Evolutionary conservation across 352 stramenopile species (phyloP).

Genomic region (Phytophthora nicotianae): DNA sequence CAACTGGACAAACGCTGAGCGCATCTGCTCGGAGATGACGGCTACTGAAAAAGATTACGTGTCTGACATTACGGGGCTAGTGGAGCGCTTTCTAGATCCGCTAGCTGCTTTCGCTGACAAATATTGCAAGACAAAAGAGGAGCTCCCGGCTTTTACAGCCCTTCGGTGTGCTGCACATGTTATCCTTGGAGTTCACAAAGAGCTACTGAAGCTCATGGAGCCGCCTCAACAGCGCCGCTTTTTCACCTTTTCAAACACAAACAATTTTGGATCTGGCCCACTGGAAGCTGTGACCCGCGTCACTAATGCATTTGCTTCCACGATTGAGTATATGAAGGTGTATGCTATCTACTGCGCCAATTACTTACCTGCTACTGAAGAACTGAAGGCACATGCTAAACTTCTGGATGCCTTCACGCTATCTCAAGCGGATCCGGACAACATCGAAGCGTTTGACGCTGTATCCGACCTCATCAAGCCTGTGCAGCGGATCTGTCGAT

Average conservation of each 20-base stretch:
- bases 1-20: slow-evolving; percentile 35
- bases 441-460: slow-evolving; percentile 36
- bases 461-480: slow-evolving; percentile 74
- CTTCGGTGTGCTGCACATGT: slow-evolving; percentile 22
- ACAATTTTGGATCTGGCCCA: slow-evolving; percentile 12
- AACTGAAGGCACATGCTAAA: slow-evolving; percentile 49
- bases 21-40: slow-evolving; percentile 38
- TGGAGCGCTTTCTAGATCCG: slow-evolving; percentile 33
- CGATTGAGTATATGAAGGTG: slow-evolving; percentile 72
- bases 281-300: slow-evolving; percentile 33
- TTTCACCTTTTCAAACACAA: slow-evolving; percentile 24
- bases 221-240: slow-evolving; percentile 14
- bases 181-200: slow-evolving; percentile 33
- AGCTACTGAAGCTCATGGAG: slow-evolving; percentile 27
- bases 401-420: slow-evolving; percentile 37
- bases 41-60: slow-evolving; percentile 41
- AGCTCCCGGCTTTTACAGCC: slow-evolving; percentile 23
- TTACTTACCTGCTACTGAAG: slow-evolving; percentile 51
- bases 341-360: slow-evolving; percentile 71
- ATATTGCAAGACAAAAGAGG: slow-evolving; percentile 14
- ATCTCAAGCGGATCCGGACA: slow-evolving; percentile 11
- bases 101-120: slow-evolving; percentile 22
- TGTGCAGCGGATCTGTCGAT: slow-evolving; percentile 74
- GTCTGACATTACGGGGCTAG: slow-evolving; percentile 22
- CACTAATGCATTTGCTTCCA: slow-evolving; percentile 41